Evolutionary conservation across 148 eudicot genomes (phyloP).

Genomic region (Talinum fruticosum): DNA sequence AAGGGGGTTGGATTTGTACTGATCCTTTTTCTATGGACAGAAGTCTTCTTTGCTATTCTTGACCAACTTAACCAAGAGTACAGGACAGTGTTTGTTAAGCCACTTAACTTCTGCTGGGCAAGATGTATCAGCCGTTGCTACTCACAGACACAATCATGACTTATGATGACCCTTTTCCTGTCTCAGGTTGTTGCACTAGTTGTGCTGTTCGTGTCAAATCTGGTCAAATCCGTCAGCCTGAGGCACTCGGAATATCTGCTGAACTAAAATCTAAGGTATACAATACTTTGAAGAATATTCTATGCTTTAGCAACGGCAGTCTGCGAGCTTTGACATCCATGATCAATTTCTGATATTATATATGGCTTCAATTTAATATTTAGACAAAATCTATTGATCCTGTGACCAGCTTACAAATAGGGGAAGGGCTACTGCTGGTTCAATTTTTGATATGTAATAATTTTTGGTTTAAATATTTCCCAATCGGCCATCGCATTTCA

Average conservation of each 20-base stretch:
- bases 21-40: no score
- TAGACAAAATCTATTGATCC: not conserved
- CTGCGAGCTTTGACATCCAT: not conserved
- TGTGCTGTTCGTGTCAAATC: conserved; percentile 94
- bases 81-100: not conserved
- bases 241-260: conserved; percentile 91
- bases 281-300: not conserved
- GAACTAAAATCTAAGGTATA: conserved; percentile 75
- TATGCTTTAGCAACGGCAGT: not conserved
- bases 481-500: not conserved
- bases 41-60: not conserved
- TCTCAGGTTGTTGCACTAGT: conserved; percentile 95
- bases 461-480: not conserved
- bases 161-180: not conserved
- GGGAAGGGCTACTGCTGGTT: not conserved
- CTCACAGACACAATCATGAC: not conserved
- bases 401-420: not conserved
- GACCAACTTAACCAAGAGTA: not conserved
- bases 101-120: not conserved
- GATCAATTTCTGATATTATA: not conserved
- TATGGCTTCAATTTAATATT: not conserved
- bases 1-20: no score
- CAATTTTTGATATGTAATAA: not conserved
- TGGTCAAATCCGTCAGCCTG: conserved; percentile 85
- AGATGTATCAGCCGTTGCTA: not conserved